phyloP scores from a whole-genome alignment of 805 yeast genomes.

The Lachancea cidri region DNA sequence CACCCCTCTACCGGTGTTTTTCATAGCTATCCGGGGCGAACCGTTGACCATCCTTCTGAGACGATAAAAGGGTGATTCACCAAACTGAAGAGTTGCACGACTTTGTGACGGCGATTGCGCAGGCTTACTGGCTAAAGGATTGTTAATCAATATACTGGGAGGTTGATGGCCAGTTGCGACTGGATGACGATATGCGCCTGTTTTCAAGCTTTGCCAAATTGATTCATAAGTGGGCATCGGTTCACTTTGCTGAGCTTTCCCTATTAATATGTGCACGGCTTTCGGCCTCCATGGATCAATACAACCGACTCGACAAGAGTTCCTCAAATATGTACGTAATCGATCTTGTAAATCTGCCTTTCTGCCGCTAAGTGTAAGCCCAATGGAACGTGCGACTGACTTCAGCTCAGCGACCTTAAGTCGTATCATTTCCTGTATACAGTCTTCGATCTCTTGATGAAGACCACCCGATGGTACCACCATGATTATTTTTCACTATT shows the following conservation, averaged over 20 bases:
- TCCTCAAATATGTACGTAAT: conserved; percentile 41
- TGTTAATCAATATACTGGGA: conserved; percentile 8
- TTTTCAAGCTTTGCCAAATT: conserved; percentile 20
- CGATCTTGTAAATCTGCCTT: conserved; percentile 59
- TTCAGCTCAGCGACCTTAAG: conserved; percentile 51
- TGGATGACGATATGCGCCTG: conserved; percentile 21
- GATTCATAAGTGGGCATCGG: conserved; percentile 37
- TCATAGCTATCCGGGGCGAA: conserved; percentile 41
- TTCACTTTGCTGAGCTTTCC: conserved; percentile 33
- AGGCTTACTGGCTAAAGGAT: background rate
- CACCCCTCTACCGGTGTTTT: conserved; percentile 43
- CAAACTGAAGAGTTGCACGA: conserved; percentile 33
- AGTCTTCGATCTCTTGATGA: conserved; percentile 29
- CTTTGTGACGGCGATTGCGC: conserved; percentile 2
- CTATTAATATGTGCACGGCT: conserved; percentile 42
- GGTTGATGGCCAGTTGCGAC: conserved; percentile 23
- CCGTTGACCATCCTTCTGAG: conserved; percentile 43
- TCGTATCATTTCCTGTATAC: conserved; percentile 29
- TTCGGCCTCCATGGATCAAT: conserved; percentile 39
- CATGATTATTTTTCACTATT: conserved; percentile 1
- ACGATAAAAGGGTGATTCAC: conserved; percentile 51
- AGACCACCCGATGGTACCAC: conserved; percentile 21
- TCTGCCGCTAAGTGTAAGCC: conserved; percentile 48
- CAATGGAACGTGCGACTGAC: conserved; percentile 45
- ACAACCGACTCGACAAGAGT: conserved; percentile 39